Base-by-base conservation (phyloP, 2,329 filamentous ascomycete genomes). In the Phyllosticta ampelicida region DNA sequence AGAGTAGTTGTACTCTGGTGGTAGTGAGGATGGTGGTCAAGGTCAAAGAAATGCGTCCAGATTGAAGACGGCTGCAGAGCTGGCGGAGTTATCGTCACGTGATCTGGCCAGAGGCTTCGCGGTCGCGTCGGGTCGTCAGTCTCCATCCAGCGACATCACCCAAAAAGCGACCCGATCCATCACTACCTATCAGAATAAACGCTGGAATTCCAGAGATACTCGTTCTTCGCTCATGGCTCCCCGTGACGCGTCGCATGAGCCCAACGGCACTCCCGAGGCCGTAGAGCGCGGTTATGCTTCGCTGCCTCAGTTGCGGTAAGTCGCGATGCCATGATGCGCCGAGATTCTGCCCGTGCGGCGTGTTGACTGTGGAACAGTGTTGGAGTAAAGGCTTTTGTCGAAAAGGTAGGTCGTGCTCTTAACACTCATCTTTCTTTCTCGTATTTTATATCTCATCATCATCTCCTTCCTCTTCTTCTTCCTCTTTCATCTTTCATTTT, bases 221-320 rank as follows among this genome's bases (percentile, higher is more conserved):
- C 28, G 6, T 21, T 19, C n/a, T n/a, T 26, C 5, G 16, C 19
- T 48, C 56, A 84, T 84, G 81, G 81, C 77, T 64, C 78, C 76
- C 65, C 75, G 78, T 63, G 80, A 83, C 70, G 74, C 72, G 63
- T 77, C 77, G 44, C 73, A 77, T 60, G 80, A 83, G 67, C 75
- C 74, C 60, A 72, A 72, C 52, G 77, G 75, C 65, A 82, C 80
- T 48, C 81, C 81, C 51, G 79, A 79, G 62, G 80, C 81, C 56
- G 77, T 83, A 29, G 82, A 92, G 72, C 95, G 86, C 70, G 87
- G 90, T 58, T 86, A 85, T 68, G 90, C 91, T 65, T 96, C 90
- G 36, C 77, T 94, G 62, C 86, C 90, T 65, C 92, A 90, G 28
- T 79, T 97, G 65, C 82, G 83, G 87, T 89, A 78, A 67, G 83